Percentiles rank a stretch among this genome's conserved stretches.
Conservation (phyloP, 371 early-diverging fungal species). For the Choanephora cucurbitarum region DNA sequence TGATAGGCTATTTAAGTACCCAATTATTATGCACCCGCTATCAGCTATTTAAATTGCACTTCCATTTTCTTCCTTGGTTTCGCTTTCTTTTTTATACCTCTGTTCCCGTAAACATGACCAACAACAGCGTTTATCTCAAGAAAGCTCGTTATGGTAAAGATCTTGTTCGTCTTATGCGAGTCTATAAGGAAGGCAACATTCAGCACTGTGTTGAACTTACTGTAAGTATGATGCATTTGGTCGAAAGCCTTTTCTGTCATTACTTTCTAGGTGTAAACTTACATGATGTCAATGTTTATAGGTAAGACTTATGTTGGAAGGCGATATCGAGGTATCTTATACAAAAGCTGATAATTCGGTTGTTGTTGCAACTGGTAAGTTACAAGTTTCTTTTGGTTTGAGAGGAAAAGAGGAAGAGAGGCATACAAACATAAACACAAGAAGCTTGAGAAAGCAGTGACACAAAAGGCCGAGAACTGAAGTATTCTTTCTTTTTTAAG, state of each 20-base stretch:
- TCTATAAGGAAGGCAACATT: constrained; percentile 63
- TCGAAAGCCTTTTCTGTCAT: no score
- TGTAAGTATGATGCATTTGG: no score
- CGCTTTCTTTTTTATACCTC: not conserved
- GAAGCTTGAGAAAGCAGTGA: no score
- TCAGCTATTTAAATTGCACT: not conserved
- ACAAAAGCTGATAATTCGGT: constrained; percentile 80
- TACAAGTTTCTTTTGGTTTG: not conserved
- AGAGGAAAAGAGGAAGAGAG: not conserved
- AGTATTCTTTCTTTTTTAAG: constrained; percentile 6
- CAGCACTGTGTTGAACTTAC: constrained; percentile 81
- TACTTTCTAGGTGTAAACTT: no score
- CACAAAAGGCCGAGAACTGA: no score
- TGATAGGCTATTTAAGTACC: no score
- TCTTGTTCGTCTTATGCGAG: constrained; percentile 76
- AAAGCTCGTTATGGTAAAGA: constrained; percentile 78
- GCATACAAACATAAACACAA: no score
- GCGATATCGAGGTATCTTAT: constrained; percentile 77
- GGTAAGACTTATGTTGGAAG: constrained; percentile 73
- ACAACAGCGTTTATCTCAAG: constrained; percentile 53
- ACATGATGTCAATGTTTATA: no score
- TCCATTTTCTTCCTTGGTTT: constrained; percentile 2
- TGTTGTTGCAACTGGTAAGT: constrained; percentile 51
- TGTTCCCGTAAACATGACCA: constrained; percentile 19
- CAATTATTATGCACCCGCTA: no score